Conservation (phyloP, 2,329 filamentous ascomycete species). For the Aquanectria penicillioides region DNA sequence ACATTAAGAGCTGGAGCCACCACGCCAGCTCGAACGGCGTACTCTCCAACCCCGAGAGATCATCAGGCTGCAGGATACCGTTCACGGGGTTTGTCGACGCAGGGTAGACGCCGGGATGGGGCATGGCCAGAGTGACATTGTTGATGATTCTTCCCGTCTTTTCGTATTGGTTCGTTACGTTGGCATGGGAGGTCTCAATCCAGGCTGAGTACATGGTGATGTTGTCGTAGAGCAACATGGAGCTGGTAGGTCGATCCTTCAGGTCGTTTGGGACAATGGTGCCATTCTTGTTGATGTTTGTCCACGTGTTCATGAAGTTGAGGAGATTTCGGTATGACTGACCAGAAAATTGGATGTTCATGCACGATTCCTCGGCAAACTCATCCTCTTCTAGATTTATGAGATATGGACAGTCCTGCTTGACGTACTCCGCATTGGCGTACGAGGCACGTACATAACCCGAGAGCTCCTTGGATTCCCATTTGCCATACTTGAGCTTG, state of each 20-base stretch:
- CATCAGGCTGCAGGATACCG: slow-evolving; percentile 74
- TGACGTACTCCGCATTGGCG: slow-evolving; percentile 69
- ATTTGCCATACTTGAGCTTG: slow-evolving; percentile 69
- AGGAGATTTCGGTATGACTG: slow-evolving; percentile 77
- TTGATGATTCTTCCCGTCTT: slow-evolving; percentile 70
- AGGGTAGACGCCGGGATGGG: slow-evolving; percentile 73
- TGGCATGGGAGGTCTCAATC: slow-evolving; percentile 66
- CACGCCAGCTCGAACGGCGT: slow-evolving; percentile 73
- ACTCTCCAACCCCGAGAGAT: slow-evolving; percentile 75
- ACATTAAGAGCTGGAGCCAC: slow-evolving; percentile 78
- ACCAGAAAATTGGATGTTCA: slow-evolving; percentile 72
- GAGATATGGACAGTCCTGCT: slow-evolving; percentile 68
- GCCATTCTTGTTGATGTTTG: slow-evolving; percentile 53
- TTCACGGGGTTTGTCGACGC: slow-evolving; percentile 72
- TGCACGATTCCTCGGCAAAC: slow-evolving; percentile 64
- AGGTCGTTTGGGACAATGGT: slow-evolving; percentile 55
- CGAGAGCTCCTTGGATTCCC: slow-evolving; percentile 59
- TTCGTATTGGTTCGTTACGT: slow-evolving; percentile 62
- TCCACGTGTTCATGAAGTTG: slow-evolving; percentile 68
- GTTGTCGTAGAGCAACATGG: slow-evolving; percentile 75
- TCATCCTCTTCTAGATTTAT: slow-evolving; percentile 57
- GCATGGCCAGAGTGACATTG: slow-evolving; percentile 81
- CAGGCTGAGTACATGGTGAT: slow-evolving; percentile 76
- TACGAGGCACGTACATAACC: slow-evolving; percentile 71
- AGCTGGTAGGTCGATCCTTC: slow-evolving; percentile 64